Evolutionary conservation across 2,329 filamentous ascomycete genomes (phyloP), one percentile per base, ranked within the genome.

Genomic region (Alternaria arbusti): DNA sequence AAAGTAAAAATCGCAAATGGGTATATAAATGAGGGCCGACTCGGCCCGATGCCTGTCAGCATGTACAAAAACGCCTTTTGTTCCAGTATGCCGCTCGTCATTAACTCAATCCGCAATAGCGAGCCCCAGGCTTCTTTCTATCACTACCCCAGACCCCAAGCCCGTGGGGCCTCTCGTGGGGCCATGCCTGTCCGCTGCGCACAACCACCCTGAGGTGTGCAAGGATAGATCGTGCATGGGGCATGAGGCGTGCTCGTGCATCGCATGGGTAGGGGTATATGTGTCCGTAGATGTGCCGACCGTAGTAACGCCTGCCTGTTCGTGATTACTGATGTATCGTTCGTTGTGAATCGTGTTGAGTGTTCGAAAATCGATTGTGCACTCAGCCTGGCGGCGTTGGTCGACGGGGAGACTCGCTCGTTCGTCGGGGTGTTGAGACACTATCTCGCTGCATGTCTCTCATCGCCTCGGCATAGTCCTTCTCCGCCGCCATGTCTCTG

Each of bases 381-480:
- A 28, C 49, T 66, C 55, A 68, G 26, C 60, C 44, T 9, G 60
- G 54, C 20, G 50, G 47, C 4, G 32, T 6, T 6, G 44, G 40
- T 54, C 59, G 57, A 32, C 54, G 46, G 11, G 60, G 26, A 28
- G 59, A 58, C n/a, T 54, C 51, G 23, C 50, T 61, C 11, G 52
- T 28, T 43, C 45, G 64, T 47, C 43, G 32, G 17, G 57, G 56
- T 3, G 57, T 59, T 6, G 63, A 60, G 49, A 54, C 49, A 44
- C 63, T 69, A 13, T 73, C 57, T 20, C 64, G 66, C 32, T 67
- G 65, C 50, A 78, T 62, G 7, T 78, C 75, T 62, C 75, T 68
- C 50, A 78, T 60, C 2, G 75, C 76, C 9, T 69, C 61, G 11
- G 69, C 73, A 46, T 78, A 78, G 54, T 78, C 76, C 11, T 59